Conservation (phyloP, 139 green algal species). For the Diplosphaera chodatii region DNA sequence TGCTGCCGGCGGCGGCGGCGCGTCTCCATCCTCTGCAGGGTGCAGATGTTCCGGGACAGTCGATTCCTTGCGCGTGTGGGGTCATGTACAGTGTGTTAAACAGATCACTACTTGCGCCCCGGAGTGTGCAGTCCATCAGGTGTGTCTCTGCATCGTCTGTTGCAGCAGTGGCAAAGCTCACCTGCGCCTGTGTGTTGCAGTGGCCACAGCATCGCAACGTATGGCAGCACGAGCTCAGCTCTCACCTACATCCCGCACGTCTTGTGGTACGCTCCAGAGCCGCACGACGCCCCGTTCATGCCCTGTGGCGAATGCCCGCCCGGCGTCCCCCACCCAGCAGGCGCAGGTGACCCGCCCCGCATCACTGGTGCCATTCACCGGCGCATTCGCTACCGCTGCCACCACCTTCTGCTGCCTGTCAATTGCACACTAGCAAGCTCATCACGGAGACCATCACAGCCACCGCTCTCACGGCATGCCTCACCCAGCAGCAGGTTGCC, state of each 20-base stretch:
- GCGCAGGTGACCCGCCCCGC: conserved; percentile 21
- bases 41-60: no score
- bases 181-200: no score
- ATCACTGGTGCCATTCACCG: not conserved
- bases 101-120: no score
- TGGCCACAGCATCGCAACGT: no score
- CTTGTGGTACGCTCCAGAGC: conserved; percentile 40
- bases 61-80: no score
- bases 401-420: conserved; percentile 17
- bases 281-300: conserved; percentile 53
- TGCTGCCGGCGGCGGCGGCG: conserved; percentile 6
- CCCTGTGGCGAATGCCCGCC: conserved; percentile 51
- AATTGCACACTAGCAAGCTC: no score
- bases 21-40: not conserved
- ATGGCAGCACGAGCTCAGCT: not conserved
- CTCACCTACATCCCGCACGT: conserved; percentile 5
- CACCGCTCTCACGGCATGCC: no score
- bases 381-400: not conserved
- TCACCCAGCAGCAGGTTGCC: no score
- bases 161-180: not conserved
- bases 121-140: no score
- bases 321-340: conserved; percentile 50
- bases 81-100: no score
- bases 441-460: no score
- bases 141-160: no score